Evolutionary conservation across 139 green algal genomes (phyloP).

Genomic region (Choricystis sp.): DNA sequence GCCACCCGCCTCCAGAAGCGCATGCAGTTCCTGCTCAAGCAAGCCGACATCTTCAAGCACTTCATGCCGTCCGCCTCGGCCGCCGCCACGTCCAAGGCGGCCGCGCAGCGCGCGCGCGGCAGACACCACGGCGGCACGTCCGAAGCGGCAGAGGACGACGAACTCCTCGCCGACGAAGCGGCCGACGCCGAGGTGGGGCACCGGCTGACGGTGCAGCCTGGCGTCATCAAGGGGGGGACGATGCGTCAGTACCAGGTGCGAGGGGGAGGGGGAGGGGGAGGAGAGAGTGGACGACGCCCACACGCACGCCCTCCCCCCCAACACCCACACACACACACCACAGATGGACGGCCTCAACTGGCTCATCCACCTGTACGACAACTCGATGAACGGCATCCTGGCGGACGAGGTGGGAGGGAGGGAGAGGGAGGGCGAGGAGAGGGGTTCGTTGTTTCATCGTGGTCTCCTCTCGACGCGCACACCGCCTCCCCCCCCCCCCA

Average conservation of each 20-base stretch:
- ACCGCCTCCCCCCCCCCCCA: neutral
- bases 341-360: slow-evolving; percentile 98
- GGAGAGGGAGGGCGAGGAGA: neutral
- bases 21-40: slow-evolving; percentile 83
- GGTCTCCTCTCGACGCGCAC: neutral
- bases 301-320: too few species aligned
- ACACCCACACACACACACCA: too few species aligned
- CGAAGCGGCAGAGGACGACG: slow-evolving; percentile 85
- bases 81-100: too few species aligned
- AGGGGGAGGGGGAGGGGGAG: too few species aligned
- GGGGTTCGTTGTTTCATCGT: neutral
- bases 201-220: slow-evolving; percentile 64
- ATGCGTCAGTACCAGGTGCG: slow-evolving; percentile 98
- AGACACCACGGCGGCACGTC: slow-evolving; percentile 29
- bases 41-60: slow-evolving; percentile 97
- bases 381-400: slow-evolving; percentile 98
- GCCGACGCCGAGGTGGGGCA: slow-evolving; percentile 40
- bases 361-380: slow-evolving; percentile 97
- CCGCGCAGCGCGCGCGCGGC: slow-evolving; percentile 1
- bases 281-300: too few species aligned
- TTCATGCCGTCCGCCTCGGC: slow-evolving; percentile 42
- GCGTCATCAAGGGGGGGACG: slow-evolving; percentile 68
- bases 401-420: slow-evolving; percentile 90
- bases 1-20: slow-evolving; percentile 49
- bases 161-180: slow-evolving; percentile 81